A percentile compares a stretch with the other conserved stretches of the same genome.
phyloP scores from a whole-genome alignment of 2,329 filamentous ascomycete species.

The Ceratocystis colombiana region DNA sequence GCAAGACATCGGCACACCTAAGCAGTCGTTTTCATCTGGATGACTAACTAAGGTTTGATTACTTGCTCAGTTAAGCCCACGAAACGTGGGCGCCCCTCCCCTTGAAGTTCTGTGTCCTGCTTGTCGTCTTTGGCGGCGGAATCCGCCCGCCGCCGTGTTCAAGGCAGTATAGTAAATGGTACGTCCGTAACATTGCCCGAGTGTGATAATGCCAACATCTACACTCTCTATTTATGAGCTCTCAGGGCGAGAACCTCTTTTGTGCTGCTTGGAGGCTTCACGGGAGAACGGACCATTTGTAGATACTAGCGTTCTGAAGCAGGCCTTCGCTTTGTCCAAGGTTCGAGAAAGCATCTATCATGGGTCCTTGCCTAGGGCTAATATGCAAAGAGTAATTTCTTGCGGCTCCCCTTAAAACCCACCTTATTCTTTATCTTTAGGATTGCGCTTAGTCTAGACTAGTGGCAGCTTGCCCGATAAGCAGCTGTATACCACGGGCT shows the following conservation, averaged over 20 bases:
- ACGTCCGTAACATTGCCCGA: background rate
- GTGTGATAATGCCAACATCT: background rate
- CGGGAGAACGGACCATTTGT: too few relatives aligned
- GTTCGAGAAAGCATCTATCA: background rate
- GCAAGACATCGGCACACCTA: background rate
- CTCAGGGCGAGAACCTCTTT: background rate
- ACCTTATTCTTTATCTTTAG: conserved; percentile 11
- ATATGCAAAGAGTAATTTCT: background rate
- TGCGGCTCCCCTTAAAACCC: background rate
- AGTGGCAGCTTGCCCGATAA: background rate
- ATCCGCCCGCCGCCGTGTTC: conserved; percentile 15
- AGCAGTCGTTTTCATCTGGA: background rate
- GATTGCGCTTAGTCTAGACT: background rate
- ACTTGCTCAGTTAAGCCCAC: background rate
- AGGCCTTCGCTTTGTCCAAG: background rate
- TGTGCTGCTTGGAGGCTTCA: background rate
- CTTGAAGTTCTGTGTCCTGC: background rate
- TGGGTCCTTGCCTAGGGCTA: background rate
- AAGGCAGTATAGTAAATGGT: background rate
- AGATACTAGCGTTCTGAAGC: too few relatives aligned
- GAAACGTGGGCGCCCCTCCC: background rate
- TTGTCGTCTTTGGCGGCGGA: background rate
- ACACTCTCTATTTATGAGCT: too few relatives aligned
- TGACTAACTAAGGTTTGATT: background rate
- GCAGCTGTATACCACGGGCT: background rate